Evolutionary conservation across 2,329 filamentous ascomycete genomes (phyloP).

Genomic region (Arachnomyces sp.): DNA sequence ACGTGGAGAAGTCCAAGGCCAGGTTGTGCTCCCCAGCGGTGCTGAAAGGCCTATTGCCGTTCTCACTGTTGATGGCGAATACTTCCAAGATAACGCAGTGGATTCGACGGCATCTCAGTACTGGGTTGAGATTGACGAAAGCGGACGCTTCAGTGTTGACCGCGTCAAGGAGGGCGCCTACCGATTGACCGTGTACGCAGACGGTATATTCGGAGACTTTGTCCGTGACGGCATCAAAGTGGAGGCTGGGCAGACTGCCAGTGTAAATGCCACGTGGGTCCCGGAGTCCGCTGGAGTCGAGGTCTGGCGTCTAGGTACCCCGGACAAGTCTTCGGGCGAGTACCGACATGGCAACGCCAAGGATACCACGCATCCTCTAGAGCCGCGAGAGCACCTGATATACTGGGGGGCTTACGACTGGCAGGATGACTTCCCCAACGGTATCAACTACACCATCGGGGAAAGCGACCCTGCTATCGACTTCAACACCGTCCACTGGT

Average conservation of each 20-base stretch:
- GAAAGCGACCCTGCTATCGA: slow-evolving; percentile 42
- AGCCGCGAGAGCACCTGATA: slow-evolving; percentile 52
- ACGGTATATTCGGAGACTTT: slow-evolving; percentile 55
- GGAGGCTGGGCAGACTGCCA: slow-evolving; percentile 33
- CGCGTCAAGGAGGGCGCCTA: slow-evolving; percentile 53
- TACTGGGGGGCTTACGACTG: slow-evolving; percentile 59
- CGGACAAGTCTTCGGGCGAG: slow-evolving; percentile 55
- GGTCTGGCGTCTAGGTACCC: slow-evolving; percentile 56
- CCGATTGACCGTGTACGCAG: slow-evolving; percentile 56
- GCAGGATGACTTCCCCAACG: slow-evolving; percentile 50
- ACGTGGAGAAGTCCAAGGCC: slow-evolving; percentile 46
- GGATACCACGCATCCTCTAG: slow-evolving; percentile 42
- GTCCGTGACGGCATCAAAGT: slow-evolving; percentile 46
- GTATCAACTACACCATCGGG: slow-evolving; percentile 52
- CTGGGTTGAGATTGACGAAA: slow-evolving; percentile 47
- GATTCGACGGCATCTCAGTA: slow-evolving; percentile 54
- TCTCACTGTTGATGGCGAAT: slow-evolving; percentile 44
- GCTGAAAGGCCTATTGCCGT: slow-evolving; percentile 50
- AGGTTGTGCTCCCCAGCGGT: slow-evolving; percentile 45
- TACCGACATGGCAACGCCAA: slow-evolving; percentile 50
- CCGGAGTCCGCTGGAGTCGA: slow-evolving; percentile 52
- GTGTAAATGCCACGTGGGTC: slow-evolving; percentile 39
- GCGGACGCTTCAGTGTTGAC: slow-evolving; percentile 46
- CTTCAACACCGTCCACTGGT: slow-evolving; percentile 61
- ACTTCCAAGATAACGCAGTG: slow-evolving; percentile 54